phyloP scores from a whole-genome alignment of 2,329 filamentous ascomycete species.

The Fusarium lyarnte region DNA sequence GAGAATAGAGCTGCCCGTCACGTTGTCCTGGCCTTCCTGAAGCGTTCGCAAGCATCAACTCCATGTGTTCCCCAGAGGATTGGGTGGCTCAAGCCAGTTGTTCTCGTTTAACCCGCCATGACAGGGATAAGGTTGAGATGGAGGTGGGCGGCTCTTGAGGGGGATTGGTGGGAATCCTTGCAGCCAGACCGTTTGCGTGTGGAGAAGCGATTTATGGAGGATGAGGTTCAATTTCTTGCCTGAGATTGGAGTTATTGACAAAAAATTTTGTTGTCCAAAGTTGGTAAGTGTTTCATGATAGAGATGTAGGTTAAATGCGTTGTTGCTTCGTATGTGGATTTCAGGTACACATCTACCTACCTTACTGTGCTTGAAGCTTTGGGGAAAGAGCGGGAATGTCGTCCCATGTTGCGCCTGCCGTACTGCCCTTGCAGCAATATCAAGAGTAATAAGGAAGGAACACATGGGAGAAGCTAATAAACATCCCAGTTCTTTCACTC shows the following conservation, averaged over 20 bases:
- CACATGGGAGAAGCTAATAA: neutral
- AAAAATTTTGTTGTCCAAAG: neutral
- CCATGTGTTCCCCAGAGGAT: conserved; percentile 24
- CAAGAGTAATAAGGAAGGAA: neutral
- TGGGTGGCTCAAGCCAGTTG: conserved; percentile 28
- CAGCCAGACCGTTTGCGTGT: conserved; percentile 25
- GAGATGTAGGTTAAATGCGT: conserved; percentile 17
- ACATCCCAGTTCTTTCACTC: neutral
- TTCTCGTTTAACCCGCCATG: conserved; percentile 24
- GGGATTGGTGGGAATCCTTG: conserved; percentile 33
- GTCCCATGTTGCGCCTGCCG: conserved; percentile 12
- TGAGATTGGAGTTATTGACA: neutral
- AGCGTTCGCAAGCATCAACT: conserved; percentile 5
- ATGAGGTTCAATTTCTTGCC: conserved; percentile 21
- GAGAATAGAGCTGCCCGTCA: neutral
- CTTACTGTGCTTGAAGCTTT: neutral
- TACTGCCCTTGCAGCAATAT: conserved; percentile 7
- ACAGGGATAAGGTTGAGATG: conserved; percentile 22
- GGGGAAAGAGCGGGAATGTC: conserved; percentile 11
- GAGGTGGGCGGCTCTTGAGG: conserved; percentile 23
- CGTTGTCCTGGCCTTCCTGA: conserved; percentile 2
- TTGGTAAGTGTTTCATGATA: neutral
- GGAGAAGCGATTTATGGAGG: conserved; percentile 27
- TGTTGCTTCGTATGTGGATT: conserved; percentile 9
- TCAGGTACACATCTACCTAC: neutral